A percentile compares a stretch with the other conserved stretches of the same genome.
Evolutionary conservation across 1,284 basidiomycete species (phyloP).

Genomic region (Chalciporus sp.): DNA sequence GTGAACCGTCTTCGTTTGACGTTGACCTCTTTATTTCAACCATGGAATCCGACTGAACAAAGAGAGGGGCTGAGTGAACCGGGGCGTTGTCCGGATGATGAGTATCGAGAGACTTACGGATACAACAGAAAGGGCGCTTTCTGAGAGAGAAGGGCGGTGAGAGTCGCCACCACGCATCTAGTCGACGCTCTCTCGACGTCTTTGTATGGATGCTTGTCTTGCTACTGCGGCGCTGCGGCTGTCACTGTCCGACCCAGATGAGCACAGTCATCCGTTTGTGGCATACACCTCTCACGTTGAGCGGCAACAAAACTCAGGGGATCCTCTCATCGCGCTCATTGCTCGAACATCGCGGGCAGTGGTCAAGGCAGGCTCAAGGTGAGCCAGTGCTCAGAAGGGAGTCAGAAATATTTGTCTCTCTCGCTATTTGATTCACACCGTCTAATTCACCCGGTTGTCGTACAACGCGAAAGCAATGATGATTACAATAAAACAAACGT

Average conservation of each 20-base stretch:
- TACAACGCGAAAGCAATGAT: conserved; percentile 14
- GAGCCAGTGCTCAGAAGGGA: neutral
- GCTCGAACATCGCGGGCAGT: neutral
- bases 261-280: conserved; percentile 26
- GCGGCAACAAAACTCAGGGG: neutral
- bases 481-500: conserved; percentile 20
- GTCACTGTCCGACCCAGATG: conserved; percentile 1
- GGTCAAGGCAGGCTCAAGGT: neutral
- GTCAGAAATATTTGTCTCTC: neutral
- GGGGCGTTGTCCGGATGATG: neutral
- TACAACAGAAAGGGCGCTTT: conserved; percentile 43
- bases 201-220: neutral
- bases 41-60: conserved; percentile 63
- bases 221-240: conserved; percentile 14
- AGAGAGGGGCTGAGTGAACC: conserved; percentile 12
- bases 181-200: neutral
- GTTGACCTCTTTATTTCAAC: conserved; percentile 68
- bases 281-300: conserved; percentile 8
- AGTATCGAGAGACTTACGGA: conserved; percentile 38
- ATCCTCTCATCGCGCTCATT: neutral
- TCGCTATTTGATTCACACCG: neutral
- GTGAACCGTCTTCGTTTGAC: conserved; percentile 26
- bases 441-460: neutral
- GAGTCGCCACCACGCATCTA: conserved; percentile 30
- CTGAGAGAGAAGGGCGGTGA: conserved; percentile 36